Evolutionary conservation across 106 monocot genomes (phyloP), one percentile per base, ranked within the genome.

Genomic region (Dioscorea alata): DNA sequence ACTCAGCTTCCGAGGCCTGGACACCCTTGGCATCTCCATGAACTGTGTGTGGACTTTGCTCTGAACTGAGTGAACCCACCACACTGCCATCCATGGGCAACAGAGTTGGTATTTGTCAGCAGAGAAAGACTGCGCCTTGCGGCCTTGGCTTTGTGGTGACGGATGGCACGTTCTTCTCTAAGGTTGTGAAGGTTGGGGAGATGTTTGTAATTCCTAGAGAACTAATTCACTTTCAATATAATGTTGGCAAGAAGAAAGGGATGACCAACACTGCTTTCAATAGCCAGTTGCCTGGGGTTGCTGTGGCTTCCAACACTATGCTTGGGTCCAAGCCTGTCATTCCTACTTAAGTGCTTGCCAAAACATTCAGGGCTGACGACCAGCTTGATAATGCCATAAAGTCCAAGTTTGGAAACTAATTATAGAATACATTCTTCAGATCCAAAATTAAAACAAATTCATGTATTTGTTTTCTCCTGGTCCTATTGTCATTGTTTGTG

Each of bases 1-100:
- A 12, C 62, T 10, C 19, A 18, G 0, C 33, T 73, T 79, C 63
- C 73, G 73, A 17, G 73, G 63, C 1, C 73, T 79, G 25, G 73
- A 79, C 73, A 79, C 79, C 0, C 68, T 73, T 23, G 79, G 79
- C 25, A 7, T 79, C 28, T 68, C 79, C 60, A 69, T 79, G 73
- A 73, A 73, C 62, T 73, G 79, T 13, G 79, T 13, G 79, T 69
- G 18, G 79, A 73, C 35, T 63, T 69, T 31, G 73, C 59, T 42
- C 66, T 66, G 13, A 72, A 72, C 19, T 72, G 78, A 32, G n/a
- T 60, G 3, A 60, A n/a, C 23, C 60, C 14, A 21, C 60, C 60
- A 2, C 60, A 60, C 23, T n/a, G 14, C 67, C 78, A 78, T 61
- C 78, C 78, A 9, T 59, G 78, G 3, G 52, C 72, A 28, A 60